Base-by-base conservation (phyloP, 2,329 filamentous ascomycete genomes). In the Whalleya microplaca region DNA sequence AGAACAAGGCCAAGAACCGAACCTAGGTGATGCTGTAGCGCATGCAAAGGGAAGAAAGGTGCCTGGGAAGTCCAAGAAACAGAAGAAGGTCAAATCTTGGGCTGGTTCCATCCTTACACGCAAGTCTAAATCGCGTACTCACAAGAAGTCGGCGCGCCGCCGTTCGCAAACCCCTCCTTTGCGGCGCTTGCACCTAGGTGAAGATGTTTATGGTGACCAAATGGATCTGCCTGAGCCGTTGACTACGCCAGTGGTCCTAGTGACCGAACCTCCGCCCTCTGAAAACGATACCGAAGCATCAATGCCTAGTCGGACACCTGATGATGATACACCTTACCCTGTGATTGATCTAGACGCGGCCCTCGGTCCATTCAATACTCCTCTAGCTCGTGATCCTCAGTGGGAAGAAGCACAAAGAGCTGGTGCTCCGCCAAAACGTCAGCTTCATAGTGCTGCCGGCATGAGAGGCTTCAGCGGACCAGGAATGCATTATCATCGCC, bases 261-360 rank as follows among this genome's bases (percentile, higher is more conserved):
- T 78, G 1, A 80, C 78, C 0, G 75, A 76, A 41, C 74, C 76
- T 10, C 68, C 64, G 49, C 63, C 68, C 8, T 61, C 70, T 37
- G 56, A 67, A 29, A 54, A 69, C 16, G 57, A 71, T 2, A 75
- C 76, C 67, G 77, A 75, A 43, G 73, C 77, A 63, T 56, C 72
- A 41, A 73, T 72, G 23, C 70, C 68, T 4, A 64, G 68, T 18
- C 67, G 66, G 59, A 74, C 65, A 42, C 73, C 72, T 2, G 80
- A 85, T 8, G 84, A 87, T 45, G 91, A 96, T 56, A 72, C 84
- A 2, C 82, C 88, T 50, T 91, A 87, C 68, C 88, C 90, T 7
- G 89, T 97, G 72, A 96, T 99, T 61, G 95, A 99, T 72, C 78
- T 99, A 42, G 95, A 99, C 75, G 94, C 93, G 18, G 95, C 94